Base-by-base conservation (phyloP, 2,329 filamentous ascomycete genomes). In the Ophiostoma angusticollis region DNA sequence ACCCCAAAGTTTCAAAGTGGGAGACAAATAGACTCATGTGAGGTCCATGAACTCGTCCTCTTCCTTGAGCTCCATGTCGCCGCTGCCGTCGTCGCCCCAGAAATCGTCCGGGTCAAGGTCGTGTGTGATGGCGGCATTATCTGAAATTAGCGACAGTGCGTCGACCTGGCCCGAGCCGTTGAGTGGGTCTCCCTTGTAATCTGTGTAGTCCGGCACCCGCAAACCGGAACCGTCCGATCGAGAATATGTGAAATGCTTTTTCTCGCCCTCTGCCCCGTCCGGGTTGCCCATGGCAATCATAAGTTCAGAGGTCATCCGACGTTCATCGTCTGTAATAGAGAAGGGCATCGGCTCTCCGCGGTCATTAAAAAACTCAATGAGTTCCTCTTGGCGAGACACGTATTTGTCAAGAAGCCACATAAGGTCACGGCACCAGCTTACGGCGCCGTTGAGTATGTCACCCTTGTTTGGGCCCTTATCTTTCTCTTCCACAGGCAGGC, bases 391-490 rank as follows among this genome's bases (percentile, higher is more conserved):
- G 55, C 89, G 82, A 55, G 91, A 80, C 48, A 93, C 71, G 62
- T 93, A 93, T 54, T 84, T 71, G 54, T 94, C 79, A 43, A 94
- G 66, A 64, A 93, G 80, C 91, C 91, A 96, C 85, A 96, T 94
- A 37, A 98, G 69, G 62, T 98, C 91, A 46, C 89, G 78, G 45
- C 85, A 95, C 91, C 91, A 98, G 61, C 85, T 86, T 39, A 96
- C 91, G 24, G 89, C 84, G 22, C 91, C 89, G 54, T 96, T 96
- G 51, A 98, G 78, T 43, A 98, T 96, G 52, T 98, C 91, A 35
- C 91, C 91, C 64, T 98, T 98, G 68, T 96, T 96, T 6, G 91
- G 91, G 1, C 91, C 91, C 57, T 96, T 96, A 63, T 98, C 91
- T 58, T 96, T 96, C 50, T 96, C 91, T 52, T 98, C 91, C 25